Percentiles rank a stretch among this genome's conserved stretches.
Conservation (phyloP, 139 green algal genomes). For the Tetraselmis chui region DNA sequence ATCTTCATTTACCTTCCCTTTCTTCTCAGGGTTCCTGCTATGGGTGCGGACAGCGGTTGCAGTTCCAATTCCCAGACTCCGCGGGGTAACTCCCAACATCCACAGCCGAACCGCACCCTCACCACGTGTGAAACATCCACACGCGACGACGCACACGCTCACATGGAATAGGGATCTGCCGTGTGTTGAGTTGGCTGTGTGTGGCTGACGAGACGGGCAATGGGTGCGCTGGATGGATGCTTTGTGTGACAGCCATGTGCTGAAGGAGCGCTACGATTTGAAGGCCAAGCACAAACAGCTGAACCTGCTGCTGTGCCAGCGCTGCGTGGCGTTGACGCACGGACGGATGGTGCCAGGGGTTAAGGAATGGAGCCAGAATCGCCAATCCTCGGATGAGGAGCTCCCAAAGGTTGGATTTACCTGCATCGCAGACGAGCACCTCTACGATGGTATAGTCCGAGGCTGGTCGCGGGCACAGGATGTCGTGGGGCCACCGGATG, state of each 20-base stretch:
- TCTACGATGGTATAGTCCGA: neutral
- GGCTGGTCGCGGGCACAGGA: neutral
- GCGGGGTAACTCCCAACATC: no score
- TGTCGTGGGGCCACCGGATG: neutral
- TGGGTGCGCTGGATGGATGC: no score
- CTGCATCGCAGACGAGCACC: constrained; percentile 6
- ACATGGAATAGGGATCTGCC: no score
- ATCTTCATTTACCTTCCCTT: no score
- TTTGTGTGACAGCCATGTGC: no score
- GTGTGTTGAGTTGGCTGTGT: no score
- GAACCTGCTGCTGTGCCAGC: constrained; percentile 49
- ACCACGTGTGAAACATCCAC: no score
- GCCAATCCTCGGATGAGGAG: neutral
- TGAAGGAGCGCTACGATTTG: constrained; percentile 42
- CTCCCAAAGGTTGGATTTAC: constrained; percentile 19
- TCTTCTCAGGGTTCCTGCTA: constrained; percentile 59
- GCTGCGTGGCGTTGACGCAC: constrained; percentile 75
- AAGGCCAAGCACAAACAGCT: constrained; percentile 55
- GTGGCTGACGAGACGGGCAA: no score
- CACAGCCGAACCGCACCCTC: no score
- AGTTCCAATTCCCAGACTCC: constrained; percentile 32
- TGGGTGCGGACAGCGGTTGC: constrained; percentile 66
- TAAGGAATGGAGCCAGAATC: constrained; percentile 45
- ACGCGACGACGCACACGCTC: no score
- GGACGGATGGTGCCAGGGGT: constrained; percentile 78